Conservation (phyloP, 192 early-diverging fungal species). For the Backusella circina region DNA sequence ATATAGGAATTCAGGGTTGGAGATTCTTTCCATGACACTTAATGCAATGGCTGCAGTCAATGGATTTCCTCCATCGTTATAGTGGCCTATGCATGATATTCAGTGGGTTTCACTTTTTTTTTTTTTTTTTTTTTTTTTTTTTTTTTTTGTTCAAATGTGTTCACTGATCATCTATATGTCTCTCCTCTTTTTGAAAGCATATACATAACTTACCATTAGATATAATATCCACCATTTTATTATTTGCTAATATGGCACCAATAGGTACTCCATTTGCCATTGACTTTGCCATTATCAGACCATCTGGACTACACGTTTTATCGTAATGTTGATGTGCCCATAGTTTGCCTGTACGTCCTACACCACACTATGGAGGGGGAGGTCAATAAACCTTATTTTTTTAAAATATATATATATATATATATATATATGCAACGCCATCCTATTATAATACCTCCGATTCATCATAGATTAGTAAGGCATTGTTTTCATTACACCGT, state of each 20-base stretch:
- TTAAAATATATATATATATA: too few species aligned
- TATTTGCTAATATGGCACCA: conserved; percentile 76
- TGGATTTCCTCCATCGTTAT: conserved; percentile 76
- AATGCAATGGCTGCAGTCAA: conserved; percentile 81
- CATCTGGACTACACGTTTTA: conserved; percentile 71
- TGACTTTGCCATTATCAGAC: conserved; percentile 93
- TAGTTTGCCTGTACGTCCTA: conserved; percentile 84
- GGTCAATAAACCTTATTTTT: background rate
- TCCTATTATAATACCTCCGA: background rate
- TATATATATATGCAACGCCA: too few species aligned
- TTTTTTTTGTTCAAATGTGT: too few species aligned
- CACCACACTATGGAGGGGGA: conserved; percentile 74
- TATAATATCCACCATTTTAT: conserved; percentile 75
- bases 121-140: too few species aligned
- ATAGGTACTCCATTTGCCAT: conserved; percentile 94
- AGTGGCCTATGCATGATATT: conserved; percentile 95
- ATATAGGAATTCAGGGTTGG: conserved; percentile 63
- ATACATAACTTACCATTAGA: conserved; percentile 45
- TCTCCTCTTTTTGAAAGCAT: too few species aligned
- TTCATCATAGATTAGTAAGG: conserved; percentile 69
- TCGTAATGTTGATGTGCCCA: conserved; percentile 75
- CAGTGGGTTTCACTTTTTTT: background rate
- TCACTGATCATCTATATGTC: too few species aligned
- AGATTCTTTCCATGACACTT: conserved; percentile 66
- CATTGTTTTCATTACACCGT: conserved; percentile 78